Evolutionary conservation across 2,329 filamentous ascomycete species (phyloP), one percentile per base, ranked within the genome.

Genomic region (Epichloe brachyelytri): DNA sequence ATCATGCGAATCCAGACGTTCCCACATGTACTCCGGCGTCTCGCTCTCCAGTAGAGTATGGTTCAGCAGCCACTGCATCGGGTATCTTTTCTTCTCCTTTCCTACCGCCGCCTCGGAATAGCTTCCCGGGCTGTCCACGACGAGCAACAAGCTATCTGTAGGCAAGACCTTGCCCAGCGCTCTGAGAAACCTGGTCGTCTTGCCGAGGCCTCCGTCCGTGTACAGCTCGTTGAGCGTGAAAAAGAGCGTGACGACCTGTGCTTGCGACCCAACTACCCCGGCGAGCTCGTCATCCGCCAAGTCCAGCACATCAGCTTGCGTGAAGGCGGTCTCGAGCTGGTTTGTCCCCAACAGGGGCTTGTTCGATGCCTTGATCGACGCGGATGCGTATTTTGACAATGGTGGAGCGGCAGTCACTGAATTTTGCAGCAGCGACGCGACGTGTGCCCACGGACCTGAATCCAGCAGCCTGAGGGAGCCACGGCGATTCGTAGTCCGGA

Each of bases 161-260:
- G 73, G 68, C 2, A 86, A 63, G 1, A 69, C 57, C 2, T 77
- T 71, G 0, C 85, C 87, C 17, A 96, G 69, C 1, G 72, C 72
- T 4, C 88, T 75, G 0, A 98, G 73, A 56, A 97, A 83, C 3
- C 73, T 72, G 0, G 91, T 95, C 0, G 91, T 88, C 58, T 82
- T 80, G 2, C 82, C 74, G 46, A 82, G 72, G 22, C 89, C 79
- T 1, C 83, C 88, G 0, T 79, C 74, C 0, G 86, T 85, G 71
- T 96, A 97, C 0, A 98, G 80, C 68, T 98, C 93, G 65, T 97
- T 97, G 45, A 97, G 77, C 0, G 91, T 96, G 73, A 97, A 98
- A 68, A 97, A 80, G 12, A 97, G 70, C 0, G 90, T 95, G 14
- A 95, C 72, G 1, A 96, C 68, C 3, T 75, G 58, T 10, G 76